A percentile compares a stretch with the other conserved stretches of the same genome.
Conservation (phyloP, 1,284 basidiomycete species). For the Volvariella surrecta region DNA sequence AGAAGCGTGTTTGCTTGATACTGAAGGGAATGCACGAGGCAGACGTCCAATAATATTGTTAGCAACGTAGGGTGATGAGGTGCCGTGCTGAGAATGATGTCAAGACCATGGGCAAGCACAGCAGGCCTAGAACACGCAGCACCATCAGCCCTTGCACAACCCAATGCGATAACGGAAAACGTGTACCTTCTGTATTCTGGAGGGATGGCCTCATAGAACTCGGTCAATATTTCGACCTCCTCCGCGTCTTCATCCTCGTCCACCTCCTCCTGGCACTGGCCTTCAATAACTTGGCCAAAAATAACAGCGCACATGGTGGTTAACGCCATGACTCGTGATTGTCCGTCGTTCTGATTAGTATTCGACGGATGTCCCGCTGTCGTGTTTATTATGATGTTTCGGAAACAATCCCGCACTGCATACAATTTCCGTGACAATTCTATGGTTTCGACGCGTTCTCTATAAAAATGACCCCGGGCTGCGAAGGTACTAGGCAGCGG, state of each 20-base stretch:
- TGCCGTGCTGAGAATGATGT: constrained; percentile 34
- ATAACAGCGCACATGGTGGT: constrained; percentile 39
- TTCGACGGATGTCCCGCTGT: constrained; percentile 13
- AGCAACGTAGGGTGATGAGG: constrained; percentile 37
- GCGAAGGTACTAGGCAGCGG: constrained; percentile 26
- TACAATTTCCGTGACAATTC: constrained; percentile 40
- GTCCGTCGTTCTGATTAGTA: not conserved
- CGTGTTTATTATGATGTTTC: constrained; percentile 30
- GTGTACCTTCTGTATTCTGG: constrained; percentile 37
- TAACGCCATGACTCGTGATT: constrained; percentile 24
- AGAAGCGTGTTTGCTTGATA: constrained; percentile 37
- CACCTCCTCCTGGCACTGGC: constrained; percentile 19
- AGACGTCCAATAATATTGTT: constrained; percentile 36
- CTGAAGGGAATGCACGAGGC: constrained; percentile 29
- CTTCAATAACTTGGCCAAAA: constrained; percentile 35
- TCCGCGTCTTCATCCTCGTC: constrained; percentile 17
- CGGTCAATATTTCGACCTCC: constrained; percentile 25
- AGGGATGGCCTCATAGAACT: constrained; percentile 43
- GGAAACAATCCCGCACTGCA: constrained; percentile 45
- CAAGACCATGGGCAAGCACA: constrained; percentile 41
- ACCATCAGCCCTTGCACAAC: too few species aligned
- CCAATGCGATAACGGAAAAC: constrained; percentile 2
- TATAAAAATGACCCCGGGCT: constrained; percentile 26
- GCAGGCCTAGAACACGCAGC: constrained; percentile 26
- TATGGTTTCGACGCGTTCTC: constrained; percentile 24